Conservation (phyloP, 306 rosid genomes). For the Dalbergia cochinchinensis region DNA sequence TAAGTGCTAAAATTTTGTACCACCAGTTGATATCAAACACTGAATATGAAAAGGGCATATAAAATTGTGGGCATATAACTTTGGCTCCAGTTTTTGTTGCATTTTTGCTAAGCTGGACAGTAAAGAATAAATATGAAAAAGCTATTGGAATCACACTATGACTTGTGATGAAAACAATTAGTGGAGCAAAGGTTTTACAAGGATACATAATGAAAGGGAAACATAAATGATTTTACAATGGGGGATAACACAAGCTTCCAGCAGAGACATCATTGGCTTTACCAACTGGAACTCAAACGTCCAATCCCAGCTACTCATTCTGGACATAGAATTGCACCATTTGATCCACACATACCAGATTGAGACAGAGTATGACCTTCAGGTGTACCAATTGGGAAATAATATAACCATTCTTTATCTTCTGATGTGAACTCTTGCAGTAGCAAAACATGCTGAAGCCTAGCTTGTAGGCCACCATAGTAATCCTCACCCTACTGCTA, state of each 20-base stretch:
- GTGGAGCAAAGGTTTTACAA: slow-evolving; percentile 13
- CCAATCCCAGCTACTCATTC: slow-evolving; percentile 3
- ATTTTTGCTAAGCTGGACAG: background rate
- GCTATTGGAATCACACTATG: background rate
- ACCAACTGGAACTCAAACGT: slow-evolving; percentile 36
- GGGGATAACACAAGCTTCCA: slow-evolving; percentile 45
- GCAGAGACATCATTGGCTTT: slow-evolving; percentile 38
- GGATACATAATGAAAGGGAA: slow-evolving; percentile 11
- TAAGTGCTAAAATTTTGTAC: too few relatives aligned
- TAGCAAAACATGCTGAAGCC: slow-evolving; percentile 9
- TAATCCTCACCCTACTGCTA: slow-evolving; percentile 38
- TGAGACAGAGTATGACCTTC: background rate
- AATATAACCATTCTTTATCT: slow-evolving; percentile 8
- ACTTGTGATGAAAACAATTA: slow-evolving; percentile 10
- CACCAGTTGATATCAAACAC: background rate
- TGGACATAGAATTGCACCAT: slow-evolving; percentile 33
- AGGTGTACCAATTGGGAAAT: slow-evolving; percentile 29
- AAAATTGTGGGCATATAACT: too few relatives aligned
- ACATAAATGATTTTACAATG: slow-evolving; percentile 43
- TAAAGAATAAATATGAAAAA: background rate
- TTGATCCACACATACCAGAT: slow-evolving; percentile 11
- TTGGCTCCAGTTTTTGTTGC: background rate
- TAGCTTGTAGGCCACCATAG: slow-evolving; percentile 23
- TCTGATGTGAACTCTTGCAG: slow-evolving; percentile 43
- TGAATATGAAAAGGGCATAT: background rate